A percentile compares a stretch with the other conserved stretches of the same genome.
Evolutionary conservation across 2,329 filamentous ascomycete genomes (phyloP).

Genomic region (Shiraia bambusicola): DNA sequence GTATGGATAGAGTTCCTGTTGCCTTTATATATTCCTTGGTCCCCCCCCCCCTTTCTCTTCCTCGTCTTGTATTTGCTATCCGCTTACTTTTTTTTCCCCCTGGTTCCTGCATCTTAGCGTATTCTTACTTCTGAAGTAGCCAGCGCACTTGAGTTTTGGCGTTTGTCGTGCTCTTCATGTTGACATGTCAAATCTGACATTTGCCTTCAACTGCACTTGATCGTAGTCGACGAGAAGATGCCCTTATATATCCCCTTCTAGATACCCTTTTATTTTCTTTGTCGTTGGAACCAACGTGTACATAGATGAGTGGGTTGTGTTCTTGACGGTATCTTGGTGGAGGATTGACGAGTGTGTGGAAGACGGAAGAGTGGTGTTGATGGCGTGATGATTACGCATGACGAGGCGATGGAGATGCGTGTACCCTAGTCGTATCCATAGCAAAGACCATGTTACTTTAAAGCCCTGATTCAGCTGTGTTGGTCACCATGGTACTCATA

Average conservation of each 20-base stretch:
- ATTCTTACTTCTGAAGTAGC: slow-evolving; percentile 5
- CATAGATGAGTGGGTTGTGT: slow-evolving; percentile 3
- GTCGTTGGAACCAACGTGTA: slow-evolving; percentile 7
- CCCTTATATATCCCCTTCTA: slow-evolving; percentile 25
- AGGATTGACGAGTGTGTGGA: slow-evolving; percentile 1
- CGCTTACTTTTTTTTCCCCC: slow-evolving; percentile 11
- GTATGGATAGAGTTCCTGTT: slow-evolving; percentile 29
- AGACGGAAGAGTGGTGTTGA: background rate
- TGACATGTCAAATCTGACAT: slow-evolving; percentile 1
- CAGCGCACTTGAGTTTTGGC: slow-evolving; percentile 21
- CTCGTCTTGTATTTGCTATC: slow-evolving; percentile 16
- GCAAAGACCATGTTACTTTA: too few relatives aligned
- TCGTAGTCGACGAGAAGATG: slow-evolving; percentile 9
- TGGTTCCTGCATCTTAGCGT: slow-evolving; percentile 30
- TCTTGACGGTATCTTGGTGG: slow-evolving; percentile 1
- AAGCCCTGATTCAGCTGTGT: too few relatives aligned
- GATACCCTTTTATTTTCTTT: slow-evolving; percentile 25
- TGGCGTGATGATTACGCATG: slow-evolving; percentile 3
- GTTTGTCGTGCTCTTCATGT: slow-evolving; percentile 8
- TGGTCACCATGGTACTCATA: too few relatives aligned
- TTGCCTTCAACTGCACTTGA: slow-evolving; percentile 2
- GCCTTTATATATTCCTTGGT: slow-evolving; percentile 14
- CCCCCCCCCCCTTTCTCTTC: slow-evolving; percentile 1
- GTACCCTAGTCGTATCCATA: too few relatives aligned
- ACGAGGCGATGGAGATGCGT: slow-evolving; percentile 1